These are phyloP conservation scores for Sanghuangporus sanghuang DNA, from an alignment of 1,284 basidiomycete species.

Conservation along the genomic window DNA sequence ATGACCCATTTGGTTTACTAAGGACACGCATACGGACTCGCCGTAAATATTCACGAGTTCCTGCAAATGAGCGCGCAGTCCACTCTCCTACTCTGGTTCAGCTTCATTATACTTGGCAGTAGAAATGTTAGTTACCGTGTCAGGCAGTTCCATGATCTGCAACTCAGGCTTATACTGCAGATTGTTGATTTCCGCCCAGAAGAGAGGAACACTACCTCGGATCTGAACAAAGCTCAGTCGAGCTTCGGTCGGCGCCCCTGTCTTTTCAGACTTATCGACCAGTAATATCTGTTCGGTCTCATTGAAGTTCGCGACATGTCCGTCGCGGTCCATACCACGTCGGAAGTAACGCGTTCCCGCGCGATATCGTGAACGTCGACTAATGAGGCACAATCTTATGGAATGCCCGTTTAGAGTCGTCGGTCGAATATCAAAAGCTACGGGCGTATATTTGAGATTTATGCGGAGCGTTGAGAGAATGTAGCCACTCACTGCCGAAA, in stretches of 20 bases:
- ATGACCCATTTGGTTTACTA: constrained; percentile 94
- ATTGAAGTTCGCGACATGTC: constrained; percentile 87
- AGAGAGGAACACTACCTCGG: constrained; percentile 90
- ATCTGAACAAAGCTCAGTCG: constrained; percentile 89
- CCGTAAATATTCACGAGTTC: constrained; percentile 79
- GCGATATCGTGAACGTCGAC: constrained; percentile 88
- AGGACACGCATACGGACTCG: constrained; percentile 79
- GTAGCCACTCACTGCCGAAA: constrained; percentile 70
- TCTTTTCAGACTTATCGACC: constrained; percentile 50
- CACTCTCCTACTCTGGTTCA: constrained; percentile 50
- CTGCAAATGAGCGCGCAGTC: constrained; percentile 72
- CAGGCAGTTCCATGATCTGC: constrained; percentile 89
- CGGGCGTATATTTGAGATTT: not conserved
- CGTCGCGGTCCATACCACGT: constrained; percentile 84
- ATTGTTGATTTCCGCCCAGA: constrained; percentile 97
- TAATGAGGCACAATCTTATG: constrained; percentile 85
- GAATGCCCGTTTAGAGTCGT: constrained; percentile 75
- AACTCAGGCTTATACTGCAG: constrained; percentile 96
- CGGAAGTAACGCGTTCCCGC: constrained; percentile 98
- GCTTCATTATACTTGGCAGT: not conserved
- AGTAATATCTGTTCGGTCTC: constrained; percentile 93
- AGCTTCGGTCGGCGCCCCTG: constrained; percentile 47
- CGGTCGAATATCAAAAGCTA: constrained; percentile 86
- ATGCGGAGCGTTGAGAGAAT: not conserved
- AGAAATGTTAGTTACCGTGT: constrained; percentile 54